phyloP scores from a whole-genome alignment of 345 rosid species.

The Eutrema yunnanense region DNA sequence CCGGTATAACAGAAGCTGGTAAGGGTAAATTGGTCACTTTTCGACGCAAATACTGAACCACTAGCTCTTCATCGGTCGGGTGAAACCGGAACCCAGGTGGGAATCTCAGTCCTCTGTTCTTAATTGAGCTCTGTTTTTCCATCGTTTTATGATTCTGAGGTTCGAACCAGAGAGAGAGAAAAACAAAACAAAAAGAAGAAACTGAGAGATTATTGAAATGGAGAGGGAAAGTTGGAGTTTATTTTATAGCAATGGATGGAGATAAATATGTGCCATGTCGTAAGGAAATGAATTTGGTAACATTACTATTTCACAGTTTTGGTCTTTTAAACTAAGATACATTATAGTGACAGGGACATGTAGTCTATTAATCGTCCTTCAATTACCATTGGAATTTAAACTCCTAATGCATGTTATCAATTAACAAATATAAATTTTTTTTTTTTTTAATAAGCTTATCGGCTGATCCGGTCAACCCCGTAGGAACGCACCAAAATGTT shows the following conservation, averaged over 20 bases:
- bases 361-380: no score
- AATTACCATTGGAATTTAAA: no score
- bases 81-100: constrained; percentile 96
- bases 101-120: constrained; percentile 58
- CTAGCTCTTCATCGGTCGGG: constrained; percentile 89
- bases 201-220: neutral
- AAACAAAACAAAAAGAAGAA: neutral
- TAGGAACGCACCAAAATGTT: no score
- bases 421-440: no score
- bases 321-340: no score
- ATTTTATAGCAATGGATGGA: constrained; percentile 19
- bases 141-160: constrained; percentile 7
- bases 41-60: constrained; percentile 61
- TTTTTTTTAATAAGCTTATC: no score
- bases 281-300: neutral
- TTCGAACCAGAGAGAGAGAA: neutral
- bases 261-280: neutral
- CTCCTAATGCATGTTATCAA: no score
- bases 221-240: neutral
- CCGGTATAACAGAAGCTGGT: constrained; percentile 84
- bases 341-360: no score
- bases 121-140: constrained; percentile 53
- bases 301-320: neutral
- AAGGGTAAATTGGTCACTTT: constrained; percentile 62
- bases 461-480: no score